Percentiles rank a stretch among this genome's conserved stretches.
These are phyloP conservation scores for Cercospora beticola DNA, from an alignment of 2,329 filamentous ascomycete species.

Conservation along the genomic window DNA sequence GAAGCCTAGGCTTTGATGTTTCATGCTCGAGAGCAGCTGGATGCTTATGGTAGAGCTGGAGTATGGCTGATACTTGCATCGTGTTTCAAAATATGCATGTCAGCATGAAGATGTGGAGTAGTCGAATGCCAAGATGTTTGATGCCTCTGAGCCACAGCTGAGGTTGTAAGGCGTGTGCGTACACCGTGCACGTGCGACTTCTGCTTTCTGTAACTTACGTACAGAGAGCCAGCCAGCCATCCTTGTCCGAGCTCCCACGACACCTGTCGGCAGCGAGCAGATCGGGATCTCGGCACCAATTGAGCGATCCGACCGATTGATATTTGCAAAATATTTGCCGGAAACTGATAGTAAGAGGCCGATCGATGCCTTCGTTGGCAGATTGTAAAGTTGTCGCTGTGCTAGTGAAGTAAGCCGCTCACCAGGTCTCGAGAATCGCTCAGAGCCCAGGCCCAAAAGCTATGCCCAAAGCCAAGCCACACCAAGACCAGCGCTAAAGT, in stretches of 20 bases:
- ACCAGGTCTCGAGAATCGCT: background rate
- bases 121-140: constrained; percentile 1
- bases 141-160: constrained; percentile 9
- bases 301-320: background rate
- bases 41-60: background rate
- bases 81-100: constrained; percentile 6
- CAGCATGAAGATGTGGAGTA: background rate
- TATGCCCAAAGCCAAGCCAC: background rate
- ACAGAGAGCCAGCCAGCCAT: background rate
- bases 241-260: background rate
- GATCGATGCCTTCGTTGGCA: background rate
- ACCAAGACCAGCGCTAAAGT: background rate
- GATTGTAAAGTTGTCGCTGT: background rate
- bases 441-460: background rate
- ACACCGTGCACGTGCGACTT: background rate
- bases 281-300: background rate
- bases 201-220: background rate
- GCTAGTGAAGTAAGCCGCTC: background rate
- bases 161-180: constrained; percentile 2
- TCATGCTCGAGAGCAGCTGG: background rate
- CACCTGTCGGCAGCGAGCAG: background rate
- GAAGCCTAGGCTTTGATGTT: background rate
- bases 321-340: background rate
- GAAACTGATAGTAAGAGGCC: background rate
- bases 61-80: background rate